Evolutionary conservation across 2,329 filamentous ascomycete genomes (phyloP).

Genomic region (Microdochium nivale): DNA sequence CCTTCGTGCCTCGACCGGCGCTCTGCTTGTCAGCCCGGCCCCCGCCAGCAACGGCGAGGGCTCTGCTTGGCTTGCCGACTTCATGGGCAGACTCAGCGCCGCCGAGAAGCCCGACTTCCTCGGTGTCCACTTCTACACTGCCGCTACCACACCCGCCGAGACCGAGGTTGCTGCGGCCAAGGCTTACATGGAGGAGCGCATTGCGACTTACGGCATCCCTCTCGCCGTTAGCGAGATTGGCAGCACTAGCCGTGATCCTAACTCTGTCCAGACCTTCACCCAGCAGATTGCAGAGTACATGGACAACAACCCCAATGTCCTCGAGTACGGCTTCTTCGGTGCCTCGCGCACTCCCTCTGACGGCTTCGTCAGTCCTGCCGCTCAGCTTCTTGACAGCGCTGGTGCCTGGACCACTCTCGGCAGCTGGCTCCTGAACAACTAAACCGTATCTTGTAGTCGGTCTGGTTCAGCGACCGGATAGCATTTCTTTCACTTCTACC

Average conservation of each 20-base stretch:
- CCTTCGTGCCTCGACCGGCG: neutral
- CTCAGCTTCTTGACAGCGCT: constrained; percentile 33
- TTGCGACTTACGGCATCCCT: constrained; percentile 19
- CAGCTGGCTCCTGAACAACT: constrained; percentile 5
- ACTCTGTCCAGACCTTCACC: constrained; percentile 28
- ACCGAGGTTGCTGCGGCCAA: constrained; percentile 22
- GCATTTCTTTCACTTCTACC: neutral
- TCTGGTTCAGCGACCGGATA: neutral
- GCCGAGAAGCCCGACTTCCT: constrained; percentile 29
- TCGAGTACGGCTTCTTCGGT: constrained; percentile 34
- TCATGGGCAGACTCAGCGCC: constrained; percentile 24
- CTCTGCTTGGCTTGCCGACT: constrained; percentile 28
- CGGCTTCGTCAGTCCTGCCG: constrained; percentile 33
- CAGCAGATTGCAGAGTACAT: constrained; percentile 30
- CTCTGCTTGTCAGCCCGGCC: constrained; percentile 24
- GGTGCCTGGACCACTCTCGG: constrained; percentile 27
- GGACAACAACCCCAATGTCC: constrained; percentile 29
- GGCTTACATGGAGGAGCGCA: constrained; percentile 24
- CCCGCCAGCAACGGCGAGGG: constrained; percentile 28
- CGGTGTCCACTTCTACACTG: constrained; percentile 33
- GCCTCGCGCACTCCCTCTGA: constrained; percentile 32
- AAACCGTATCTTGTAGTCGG: neutral
- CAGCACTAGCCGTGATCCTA: constrained; percentile 24
- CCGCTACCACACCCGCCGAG: constrained; percentile 8
- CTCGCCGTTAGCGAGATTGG: constrained; percentile 31